Base-by-base conservation (phyloP, 2,329 filamentous ascomycete genomes). In the Xylariaceae sp. region DNA sequence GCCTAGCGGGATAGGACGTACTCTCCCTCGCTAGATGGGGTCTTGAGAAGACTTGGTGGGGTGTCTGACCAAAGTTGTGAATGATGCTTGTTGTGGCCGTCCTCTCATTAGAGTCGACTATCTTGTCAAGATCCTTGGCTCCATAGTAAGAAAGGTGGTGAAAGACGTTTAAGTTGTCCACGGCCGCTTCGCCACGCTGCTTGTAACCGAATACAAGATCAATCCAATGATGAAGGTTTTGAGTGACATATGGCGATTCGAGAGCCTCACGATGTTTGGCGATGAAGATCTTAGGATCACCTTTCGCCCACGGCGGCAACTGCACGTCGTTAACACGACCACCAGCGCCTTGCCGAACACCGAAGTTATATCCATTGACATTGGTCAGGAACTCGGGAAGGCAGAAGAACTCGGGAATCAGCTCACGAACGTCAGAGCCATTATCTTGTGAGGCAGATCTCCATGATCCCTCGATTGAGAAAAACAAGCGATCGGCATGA, bases 61-160 rank as follows among this genome's bases (percentile, higher is more conserved):
- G 94, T 1, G 95, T 99, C 67, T 99, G 94, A 0, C 94, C 94
- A 68, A 99, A 99, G 61, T 97, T 97, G 69, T 99, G 92, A 60
- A 99, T 97, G 58, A 96, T 95, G 32, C 90, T 90, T 47, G 96
- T 96, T 0, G 90, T 92, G 5, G 92, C 89, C 6, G 90, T 76
- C 39, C 90, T 81, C 68, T 97, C 91, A 48, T 92, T 83, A 0
- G 89, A 87, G 64, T 97, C 92, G 7, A 86, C 83, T 52, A 99
- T 97, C 45, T 84, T 85, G 66, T 99, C 94, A 5, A 99, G 74
- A 66, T 99, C 89, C 56, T 89, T 95, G 2, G 92, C 90, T 6
- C 94, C 95, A 53, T 91, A 88, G 64, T 99, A 99, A 0, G 92
- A 97, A 17, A 96, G 78, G 66, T 95, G 89, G 57, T 97, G 92